A percentile compares a stretch with the other conserved stretches of the same genome.
Evolutionary conservation across 176 grass and related monocot genomes (phyloP).

Genomic region (Oryza rufipogon): DNA sequence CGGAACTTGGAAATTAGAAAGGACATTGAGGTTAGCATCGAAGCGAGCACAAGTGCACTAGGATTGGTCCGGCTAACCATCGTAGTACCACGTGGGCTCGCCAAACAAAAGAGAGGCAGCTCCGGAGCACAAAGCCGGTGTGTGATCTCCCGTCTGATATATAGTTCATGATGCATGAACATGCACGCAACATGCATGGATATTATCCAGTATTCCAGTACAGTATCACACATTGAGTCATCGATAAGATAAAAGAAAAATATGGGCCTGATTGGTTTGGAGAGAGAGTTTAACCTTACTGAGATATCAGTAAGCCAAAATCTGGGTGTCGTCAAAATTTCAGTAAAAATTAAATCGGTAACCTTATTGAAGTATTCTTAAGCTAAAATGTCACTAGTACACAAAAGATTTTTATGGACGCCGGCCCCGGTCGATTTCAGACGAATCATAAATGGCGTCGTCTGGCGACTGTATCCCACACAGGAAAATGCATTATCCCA

Average conservation of each 20-base stretch:
- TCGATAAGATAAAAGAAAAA: background rate
- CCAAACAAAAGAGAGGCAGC: conserved; percentile 14
- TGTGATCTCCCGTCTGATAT: conserved; percentile 18
- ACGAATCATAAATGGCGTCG: too few species aligned
- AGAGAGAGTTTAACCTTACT: too few species aligned
- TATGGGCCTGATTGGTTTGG: background rate
- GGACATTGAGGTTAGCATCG: background rate
- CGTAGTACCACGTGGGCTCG: conserved; percentile 33
- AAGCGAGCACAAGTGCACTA: background rate
- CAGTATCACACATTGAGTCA: background rate
- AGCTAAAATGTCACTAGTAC: too few species aligned
- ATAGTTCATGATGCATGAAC: conserved; percentile 22
- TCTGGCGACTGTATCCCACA: too few species aligned
- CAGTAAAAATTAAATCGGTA: too few species aligned
- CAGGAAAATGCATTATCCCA: too few species aligned
- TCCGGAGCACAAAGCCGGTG: conserved; percentile 15
- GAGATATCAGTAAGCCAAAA: too few species aligned
- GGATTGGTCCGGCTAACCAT: conserved; percentile 14
- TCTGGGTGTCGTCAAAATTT: too few species aligned
- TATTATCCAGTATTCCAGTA: background rate
- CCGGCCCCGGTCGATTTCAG: too few species aligned
- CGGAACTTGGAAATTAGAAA: conserved; percentile 26
- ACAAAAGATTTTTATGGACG: too few species aligned
- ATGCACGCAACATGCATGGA: background rate
- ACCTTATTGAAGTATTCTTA: too few species aligned